phyloP scores from a whole-genome alignment of 495 filamentous ascomycete genomes.

The Aspergillus sparsus region DNA sequence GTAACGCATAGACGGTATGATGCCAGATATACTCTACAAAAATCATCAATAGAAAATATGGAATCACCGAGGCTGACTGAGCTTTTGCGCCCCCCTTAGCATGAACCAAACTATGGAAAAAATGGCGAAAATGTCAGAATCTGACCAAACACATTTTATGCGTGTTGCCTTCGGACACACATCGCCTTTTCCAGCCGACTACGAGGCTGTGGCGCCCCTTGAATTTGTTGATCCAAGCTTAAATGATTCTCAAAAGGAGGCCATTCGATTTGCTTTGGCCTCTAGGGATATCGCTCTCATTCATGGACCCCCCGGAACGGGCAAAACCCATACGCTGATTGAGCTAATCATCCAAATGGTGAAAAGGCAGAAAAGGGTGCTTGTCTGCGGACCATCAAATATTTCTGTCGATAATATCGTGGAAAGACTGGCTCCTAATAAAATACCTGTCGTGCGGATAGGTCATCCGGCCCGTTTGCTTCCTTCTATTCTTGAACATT shows the following conservation, averaged over 20 bases:
- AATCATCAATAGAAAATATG: neutral
- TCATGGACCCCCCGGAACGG: slow-evolving; percentile 93
- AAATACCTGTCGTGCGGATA: slow-evolving; percentile 83
- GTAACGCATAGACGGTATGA: slow-evolving; percentile 79
- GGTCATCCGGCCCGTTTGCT: slow-evolving; percentile 92
- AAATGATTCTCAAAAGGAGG: slow-evolving; percentile 89
- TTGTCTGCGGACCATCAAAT: slow-evolving; percentile 95
- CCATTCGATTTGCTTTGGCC: slow-evolving; percentile 83
- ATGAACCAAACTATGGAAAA: slow-evolving; percentile 89
- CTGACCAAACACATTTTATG: slow-evolving; percentile 72
- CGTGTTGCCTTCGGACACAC: slow-evolving; percentile 76
- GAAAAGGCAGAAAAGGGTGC: slow-evolving; percentile 65
- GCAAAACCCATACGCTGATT: slow-evolving; percentile 96
- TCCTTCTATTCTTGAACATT: slow-evolving; percentile 84
- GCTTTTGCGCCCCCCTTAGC: slow-evolving; percentile 37
- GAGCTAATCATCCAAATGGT: slow-evolving; percentile 90
- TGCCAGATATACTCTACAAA: neutral
- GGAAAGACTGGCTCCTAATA: slow-evolving; percentile 81
- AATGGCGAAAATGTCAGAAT: slow-evolving; percentile 69
- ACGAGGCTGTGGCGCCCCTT: slow-evolving; percentile 59
- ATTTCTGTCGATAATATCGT: slow-evolving; percentile 98
- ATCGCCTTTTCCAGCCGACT: slow-evolving; percentile 41
- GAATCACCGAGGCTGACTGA: neutral
- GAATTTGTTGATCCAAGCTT: slow-evolving; percentile 77
- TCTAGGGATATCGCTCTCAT: slow-evolving; percentile 86